phyloP scores from a whole-genome alignment of 805 yeast species.

The Lipomyces yamanashiensis region DNA sequence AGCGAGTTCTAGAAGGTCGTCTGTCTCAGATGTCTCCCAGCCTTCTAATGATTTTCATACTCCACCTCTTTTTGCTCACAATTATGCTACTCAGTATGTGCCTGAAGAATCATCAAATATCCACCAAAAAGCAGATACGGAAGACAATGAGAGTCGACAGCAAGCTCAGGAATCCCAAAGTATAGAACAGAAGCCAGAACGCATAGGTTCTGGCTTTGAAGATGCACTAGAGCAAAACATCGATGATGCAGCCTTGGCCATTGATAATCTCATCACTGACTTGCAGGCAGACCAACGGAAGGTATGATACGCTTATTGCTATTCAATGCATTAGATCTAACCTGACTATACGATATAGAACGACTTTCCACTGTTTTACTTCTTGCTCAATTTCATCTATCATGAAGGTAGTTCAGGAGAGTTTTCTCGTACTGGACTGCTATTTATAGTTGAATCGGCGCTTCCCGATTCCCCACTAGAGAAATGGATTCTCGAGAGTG shows the following conservation, averaged over 20 bases:
- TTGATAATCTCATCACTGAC: slow-evolving; percentile 23
- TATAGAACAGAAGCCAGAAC: not conserved
- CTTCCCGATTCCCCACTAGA: slow-evolving; percentile 35
- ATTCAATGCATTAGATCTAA: not conserved
- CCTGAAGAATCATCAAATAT: too few species aligned
- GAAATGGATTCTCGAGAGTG: slow-evolving; percentile 40
- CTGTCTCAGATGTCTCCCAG: too few species aligned
- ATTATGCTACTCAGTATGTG: too few species aligned
- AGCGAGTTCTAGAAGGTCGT: not conserved
- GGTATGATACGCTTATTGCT: not conserved
- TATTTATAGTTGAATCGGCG: slow-evolving; percentile 39
- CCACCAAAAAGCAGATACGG: not conserved
- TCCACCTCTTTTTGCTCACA: too few species aligned
- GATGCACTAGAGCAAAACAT: slow-evolving; percentile 2
- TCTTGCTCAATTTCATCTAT: slow-evolving; percentile 39
- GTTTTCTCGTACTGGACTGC: slow-evolving; percentile 40
- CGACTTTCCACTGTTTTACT: slow-evolving; percentile 41
- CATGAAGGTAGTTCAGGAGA: slow-evolving; percentile 42
- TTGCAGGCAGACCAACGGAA: slow-evolving; percentile 10
- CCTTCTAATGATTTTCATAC: too few species aligned
- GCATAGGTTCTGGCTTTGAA: not conserved
- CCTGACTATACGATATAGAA: slow-evolving; percentile 1
- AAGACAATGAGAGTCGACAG: not conserved
- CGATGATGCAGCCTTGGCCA: slow-evolving; percentile 14
- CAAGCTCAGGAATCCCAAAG: not conserved